phyloP scores from a whole-genome alignment of 306 rosid genomes.

The Quercus wislizeni region DNA sequence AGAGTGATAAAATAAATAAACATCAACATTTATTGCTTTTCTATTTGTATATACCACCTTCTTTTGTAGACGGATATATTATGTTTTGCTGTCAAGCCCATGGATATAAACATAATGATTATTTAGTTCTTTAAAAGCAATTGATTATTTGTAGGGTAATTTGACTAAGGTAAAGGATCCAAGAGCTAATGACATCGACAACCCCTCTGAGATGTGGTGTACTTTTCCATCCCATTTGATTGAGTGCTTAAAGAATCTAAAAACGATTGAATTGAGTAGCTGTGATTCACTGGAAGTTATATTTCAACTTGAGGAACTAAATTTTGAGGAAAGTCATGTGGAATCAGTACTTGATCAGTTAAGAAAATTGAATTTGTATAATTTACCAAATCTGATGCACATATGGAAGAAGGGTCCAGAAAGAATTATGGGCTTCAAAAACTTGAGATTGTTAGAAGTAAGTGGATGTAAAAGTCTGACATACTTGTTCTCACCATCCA shows the following conservation, averaged over 20 bases:
- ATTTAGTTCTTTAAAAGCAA: too few species aligned
- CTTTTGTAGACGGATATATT: too few species aligned
- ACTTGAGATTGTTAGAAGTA: neutral
- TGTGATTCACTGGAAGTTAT: neutral
- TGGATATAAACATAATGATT: too few species aligned
- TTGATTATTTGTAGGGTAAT: too few species aligned
- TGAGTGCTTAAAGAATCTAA: neutral
- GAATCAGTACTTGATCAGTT: neutral
- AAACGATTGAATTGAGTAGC: neutral
- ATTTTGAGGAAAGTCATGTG: neutral
- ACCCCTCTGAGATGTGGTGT: neutral
- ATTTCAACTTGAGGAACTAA: neutral
- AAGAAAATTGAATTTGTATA: neutral
- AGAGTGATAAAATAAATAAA: too few species aligned
- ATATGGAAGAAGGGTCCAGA: neutral
- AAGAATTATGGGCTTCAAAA: neutral
- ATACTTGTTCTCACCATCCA: neutral
- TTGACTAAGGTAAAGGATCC: too few species aligned
- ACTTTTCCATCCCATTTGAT: neutral
- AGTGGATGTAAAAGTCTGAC: neutral
- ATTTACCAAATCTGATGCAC: neutral
- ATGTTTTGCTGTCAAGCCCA: too few species aligned
- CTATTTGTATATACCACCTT: too few species aligned
- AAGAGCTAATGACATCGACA: neutral
- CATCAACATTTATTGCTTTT: too few species aligned